Percentiles rank a stretch among this genome's conserved stretches.
Conservation (phyloP, 108 stramenopile genomes). For the Phaeodactylum tricornutum region DNA sequence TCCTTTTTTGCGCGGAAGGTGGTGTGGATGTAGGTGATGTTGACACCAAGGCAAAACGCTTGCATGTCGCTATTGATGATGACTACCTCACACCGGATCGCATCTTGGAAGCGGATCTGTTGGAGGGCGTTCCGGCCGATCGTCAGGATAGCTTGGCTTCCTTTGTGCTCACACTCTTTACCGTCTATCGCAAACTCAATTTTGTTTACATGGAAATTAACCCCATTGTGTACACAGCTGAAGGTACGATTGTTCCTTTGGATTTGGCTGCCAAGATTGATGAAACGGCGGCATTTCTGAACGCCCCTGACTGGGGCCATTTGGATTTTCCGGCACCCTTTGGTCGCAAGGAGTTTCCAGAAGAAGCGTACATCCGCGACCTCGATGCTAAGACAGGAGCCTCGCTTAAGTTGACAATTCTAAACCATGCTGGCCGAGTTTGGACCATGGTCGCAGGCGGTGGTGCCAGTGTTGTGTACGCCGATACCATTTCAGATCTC, state of each 20-base stretch:
- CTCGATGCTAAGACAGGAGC: constrained; percentile 83
- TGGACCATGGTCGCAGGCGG: constrained; percentile 96
- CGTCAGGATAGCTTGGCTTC: constrained; percentile 33
- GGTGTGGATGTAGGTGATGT: constrained; percentile 92
- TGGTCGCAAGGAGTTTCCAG: constrained; percentile 79
- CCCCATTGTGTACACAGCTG: constrained; percentile 56
- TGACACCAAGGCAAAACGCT: constrained; percentile 67
- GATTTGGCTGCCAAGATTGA: constrained; percentile 89
- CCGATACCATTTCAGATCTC: constrained; percentile 89
- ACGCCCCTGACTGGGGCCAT: constrained; percentile 69
- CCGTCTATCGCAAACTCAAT: constrained; percentile 71
- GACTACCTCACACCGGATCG: constrained; percentile 12
- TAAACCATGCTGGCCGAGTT: constrained; percentile 74
- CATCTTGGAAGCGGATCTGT: constrained; percentile 23
- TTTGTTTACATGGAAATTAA: constrained; percentile 89
- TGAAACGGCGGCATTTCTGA: constrained; percentile 79
- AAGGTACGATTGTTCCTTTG: constrained; percentile 54
- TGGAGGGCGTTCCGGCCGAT: constrained; percentile 44
- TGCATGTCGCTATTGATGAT: constrained; percentile 35
- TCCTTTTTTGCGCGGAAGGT: constrained; percentile 79
- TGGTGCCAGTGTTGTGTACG: constrained; percentile 88
- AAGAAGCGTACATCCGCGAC: constrained; percentile 77
- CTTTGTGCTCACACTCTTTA: constrained; percentile 60
- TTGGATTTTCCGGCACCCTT: constrained; percentile 76
- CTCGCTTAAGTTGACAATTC: constrained; percentile 83